phyloP scores from a whole-genome alignment of 106 monocot species.

The Acorus gramineus region DNA sequence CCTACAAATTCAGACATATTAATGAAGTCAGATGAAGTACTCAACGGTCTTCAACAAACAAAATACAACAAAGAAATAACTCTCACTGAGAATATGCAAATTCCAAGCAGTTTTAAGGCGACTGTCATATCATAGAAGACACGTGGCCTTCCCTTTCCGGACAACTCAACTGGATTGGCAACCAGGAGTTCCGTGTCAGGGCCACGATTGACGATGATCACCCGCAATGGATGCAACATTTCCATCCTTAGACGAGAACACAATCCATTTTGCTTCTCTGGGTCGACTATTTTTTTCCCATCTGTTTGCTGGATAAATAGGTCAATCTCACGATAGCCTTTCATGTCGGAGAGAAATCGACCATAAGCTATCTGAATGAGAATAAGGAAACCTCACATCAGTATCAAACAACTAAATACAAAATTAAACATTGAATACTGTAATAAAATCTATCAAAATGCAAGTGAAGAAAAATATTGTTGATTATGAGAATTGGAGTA shows the following conservation, averaged over 20 bases:
- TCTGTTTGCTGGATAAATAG: conserved; percentile 76
- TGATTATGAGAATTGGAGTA: no score
- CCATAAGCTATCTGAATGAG: conserved; percentile 64
- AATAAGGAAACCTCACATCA: not conserved
- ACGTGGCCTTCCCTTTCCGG: conserved; percentile 74
- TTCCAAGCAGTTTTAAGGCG: conserved; percentile 61
- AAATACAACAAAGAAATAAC: not conserved
- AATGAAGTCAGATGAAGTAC: not conserved
- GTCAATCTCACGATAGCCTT: conserved; percentile 75
- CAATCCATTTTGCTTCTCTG: conserved; percentile 55
- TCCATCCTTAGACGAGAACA: conserved; percentile 56
- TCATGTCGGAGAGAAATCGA: conserved; percentile 59
- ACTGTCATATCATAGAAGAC: conserved; percentile 75
- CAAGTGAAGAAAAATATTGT: no score
- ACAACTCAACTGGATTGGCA: conserved; percentile 84
- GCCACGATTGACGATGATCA: conserved; percentile 62
- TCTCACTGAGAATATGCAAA: conserved; percentile 93
- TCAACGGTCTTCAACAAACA: not conserved
- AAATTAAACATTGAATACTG: no score
- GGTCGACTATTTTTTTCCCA: conserved; percentile 72
- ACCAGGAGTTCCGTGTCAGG: conserved; percentile 85
- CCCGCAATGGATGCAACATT: conserved; percentile 75
- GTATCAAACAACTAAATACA: no score
- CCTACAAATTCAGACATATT: conserved; percentile 20
- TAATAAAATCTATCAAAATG: no score